Conservation (phyloP, 2,329 filamentous ascomycete genomes). For the Chrysoporthe cubensis region DNA sequence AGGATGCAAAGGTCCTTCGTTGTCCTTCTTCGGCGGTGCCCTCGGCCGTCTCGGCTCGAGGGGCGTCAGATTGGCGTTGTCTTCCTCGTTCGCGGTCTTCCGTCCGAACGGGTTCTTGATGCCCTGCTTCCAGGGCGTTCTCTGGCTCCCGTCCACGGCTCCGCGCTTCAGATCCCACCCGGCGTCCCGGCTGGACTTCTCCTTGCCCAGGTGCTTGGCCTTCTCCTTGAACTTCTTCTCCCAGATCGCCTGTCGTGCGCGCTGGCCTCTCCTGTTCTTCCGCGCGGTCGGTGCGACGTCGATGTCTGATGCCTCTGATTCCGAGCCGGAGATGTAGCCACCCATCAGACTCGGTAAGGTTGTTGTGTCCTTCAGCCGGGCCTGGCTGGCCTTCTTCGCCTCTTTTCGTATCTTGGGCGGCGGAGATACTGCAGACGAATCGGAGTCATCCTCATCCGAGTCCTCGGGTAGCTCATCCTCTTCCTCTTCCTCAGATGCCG, state of each 20-base stretch:
- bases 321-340: conserved; percentile 78
- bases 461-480: conserved; percentile 26
- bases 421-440: conserved; percentile 29
- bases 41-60: conserved; percentile 16
- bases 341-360: conserved; percentile 79
- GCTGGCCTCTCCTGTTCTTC: conserved; percentile 78
- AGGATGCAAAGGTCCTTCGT: conserved; percentile 58
- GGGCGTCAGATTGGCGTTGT: conserved; percentile 7
- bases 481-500: conserved; percentile 28
- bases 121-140: conserved; percentile 59
- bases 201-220: conserved; percentile 66
- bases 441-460: conserved; percentile 15
- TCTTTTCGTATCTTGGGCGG: conserved; percentile 34
- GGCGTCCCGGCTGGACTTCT: conserved; percentile 47
- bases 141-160: conserved; percentile 51
- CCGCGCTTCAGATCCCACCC: conserved; percentile 64
- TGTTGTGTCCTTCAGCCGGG: conserved; percentile 48
- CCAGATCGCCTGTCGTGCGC: conserved; percentile 76
- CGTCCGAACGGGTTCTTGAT: conserved; percentile 40
- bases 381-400: conserved; percentile 33
- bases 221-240: conserved; percentile 77
- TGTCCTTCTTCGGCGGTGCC: conserved; percentile 26
- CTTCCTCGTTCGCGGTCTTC: conserved; percentile 26
- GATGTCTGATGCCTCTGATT: conserved; percentile 66
- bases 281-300: conserved; percentile 61